Conservation (phyloP, 2,329 filamentous ascomycete genomes). For the Sclerotinia minor region DNA sequence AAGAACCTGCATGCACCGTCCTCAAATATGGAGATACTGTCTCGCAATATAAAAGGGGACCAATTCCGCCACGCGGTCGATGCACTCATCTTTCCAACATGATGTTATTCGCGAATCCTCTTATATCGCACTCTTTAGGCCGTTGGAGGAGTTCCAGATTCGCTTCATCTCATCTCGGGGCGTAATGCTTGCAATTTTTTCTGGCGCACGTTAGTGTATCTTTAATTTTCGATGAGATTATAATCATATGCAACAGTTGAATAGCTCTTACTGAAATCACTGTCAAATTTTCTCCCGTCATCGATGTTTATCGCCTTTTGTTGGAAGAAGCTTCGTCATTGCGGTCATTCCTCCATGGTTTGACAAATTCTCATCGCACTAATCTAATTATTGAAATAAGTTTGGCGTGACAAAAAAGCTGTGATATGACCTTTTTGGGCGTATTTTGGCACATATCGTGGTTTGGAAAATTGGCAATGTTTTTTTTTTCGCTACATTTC, state of each 20-base stretch:
- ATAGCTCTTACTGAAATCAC: constrained; percentile 60
- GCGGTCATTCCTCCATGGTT: constrained; percentile 54
- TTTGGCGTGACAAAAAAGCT: constrained; percentile 53
- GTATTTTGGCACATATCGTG: constrained; percentile 54
- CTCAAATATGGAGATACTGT: neutral
- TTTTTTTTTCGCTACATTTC: constrained; percentile 67
- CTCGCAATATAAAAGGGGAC: neutral
- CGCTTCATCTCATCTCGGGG: constrained; percentile 44
- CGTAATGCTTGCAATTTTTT: no score
- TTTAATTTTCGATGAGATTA: neutral
- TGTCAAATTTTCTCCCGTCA: constrained; percentile 63
- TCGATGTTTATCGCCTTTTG: constrained; percentile 56
- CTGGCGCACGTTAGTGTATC: no score
- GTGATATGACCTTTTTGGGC: constrained; percentile 53
- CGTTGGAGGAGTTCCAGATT: constrained; percentile 46
- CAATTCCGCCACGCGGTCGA: neutral
- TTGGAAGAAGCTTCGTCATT: constrained; percentile 50
- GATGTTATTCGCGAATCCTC: constrained; percentile 38
- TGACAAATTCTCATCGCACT: constrained; percentile 51
- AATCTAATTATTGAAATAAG: constrained; percentile 47
- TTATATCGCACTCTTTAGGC: constrained; percentile 50
- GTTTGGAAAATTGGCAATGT: constrained; percentile 75
- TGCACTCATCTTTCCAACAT: neutral
- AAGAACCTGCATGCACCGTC: neutral
- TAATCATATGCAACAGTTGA: neutral